Evolutionary conservation across 2,329 filamentous ascomycete species (phyloP).

Genomic region (Fusarium pininemorale): DNA sequence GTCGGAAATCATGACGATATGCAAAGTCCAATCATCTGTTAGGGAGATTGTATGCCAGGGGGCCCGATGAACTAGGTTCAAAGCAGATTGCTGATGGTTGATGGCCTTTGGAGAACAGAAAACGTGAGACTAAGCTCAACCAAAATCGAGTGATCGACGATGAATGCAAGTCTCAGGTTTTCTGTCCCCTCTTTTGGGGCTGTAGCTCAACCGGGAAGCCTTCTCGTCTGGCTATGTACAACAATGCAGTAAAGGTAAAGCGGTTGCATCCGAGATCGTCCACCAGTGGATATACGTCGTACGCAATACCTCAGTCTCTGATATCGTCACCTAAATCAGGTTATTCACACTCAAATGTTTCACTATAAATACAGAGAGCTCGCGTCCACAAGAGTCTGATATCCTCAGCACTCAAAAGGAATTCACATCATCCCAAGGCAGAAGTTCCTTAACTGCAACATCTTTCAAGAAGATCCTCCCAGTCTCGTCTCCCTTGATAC

Average conservation of each 20-base stretch:
- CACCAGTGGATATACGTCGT: background rate
- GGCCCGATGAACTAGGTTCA: fast-evolving
- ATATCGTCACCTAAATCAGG: background rate
- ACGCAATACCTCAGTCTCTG: fast-evolving
- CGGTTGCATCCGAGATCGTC: background rate
- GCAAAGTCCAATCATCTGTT: background rate
- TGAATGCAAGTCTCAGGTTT: background rate
- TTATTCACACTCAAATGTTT: background rate
- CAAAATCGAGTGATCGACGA: background rate
- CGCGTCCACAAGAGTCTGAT: background rate
- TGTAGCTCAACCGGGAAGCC: fast-evolving
- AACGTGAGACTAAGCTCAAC: fast-evolving
- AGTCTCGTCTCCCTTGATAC: background rate
- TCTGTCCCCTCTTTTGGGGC: background rate
- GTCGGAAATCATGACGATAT: fast-evolving
- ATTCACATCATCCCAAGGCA: background rate
- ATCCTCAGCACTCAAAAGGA: background rate
- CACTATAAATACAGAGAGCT: background rate
- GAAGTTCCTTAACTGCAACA: background rate
- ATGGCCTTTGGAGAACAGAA: background rate
- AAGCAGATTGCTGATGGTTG: background rate
- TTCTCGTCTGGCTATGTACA: background rate
- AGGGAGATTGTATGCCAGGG: too few species aligned
- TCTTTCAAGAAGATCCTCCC: fast-evolving
- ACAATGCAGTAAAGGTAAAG: background rate